phyloP scores from a whole-genome alignment of 192 early-diverging fungal species.

The Funneliformis mosseae region DNA sequence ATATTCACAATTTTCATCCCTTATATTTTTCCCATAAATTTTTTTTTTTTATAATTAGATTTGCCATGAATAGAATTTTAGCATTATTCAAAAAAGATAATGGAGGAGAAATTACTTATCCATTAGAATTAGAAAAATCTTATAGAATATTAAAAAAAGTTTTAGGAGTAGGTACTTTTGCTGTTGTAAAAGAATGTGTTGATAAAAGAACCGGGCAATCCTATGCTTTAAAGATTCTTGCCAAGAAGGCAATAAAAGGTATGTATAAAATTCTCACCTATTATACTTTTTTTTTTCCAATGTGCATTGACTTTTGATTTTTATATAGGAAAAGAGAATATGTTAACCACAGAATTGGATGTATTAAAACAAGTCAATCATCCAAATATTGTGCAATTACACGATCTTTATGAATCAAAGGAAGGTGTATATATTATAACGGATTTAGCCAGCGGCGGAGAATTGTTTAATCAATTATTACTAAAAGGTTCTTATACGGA shows the following conservation, averaged over 20 bases:
- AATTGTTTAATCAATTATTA: conserved; percentile 82
- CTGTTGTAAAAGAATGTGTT: conserved; percentile 62
- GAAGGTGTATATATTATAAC: conserved; percentile 75
- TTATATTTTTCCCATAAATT: background rate
- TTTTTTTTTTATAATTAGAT: background rate
- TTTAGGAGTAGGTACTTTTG: conserved; percentile 55
- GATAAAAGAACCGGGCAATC: conserved; percentile 50
- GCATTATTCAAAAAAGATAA: background rate
- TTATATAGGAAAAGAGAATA: conserved; percentile 56
- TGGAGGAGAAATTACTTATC: background rate
- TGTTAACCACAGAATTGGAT: conserved; percentile 68
- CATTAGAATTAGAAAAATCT: background rate
- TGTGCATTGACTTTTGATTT: background rate
- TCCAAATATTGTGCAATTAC: conserved; percentile 79
- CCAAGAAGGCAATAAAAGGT: conserved; percentile 57
- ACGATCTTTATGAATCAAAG: conserved; percentile 71
- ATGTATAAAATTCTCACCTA: background rate
- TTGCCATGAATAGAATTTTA: background rate
- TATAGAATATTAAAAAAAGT: conserved; percentile 47
- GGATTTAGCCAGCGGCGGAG: conserved; percentile 80
- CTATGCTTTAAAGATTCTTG: conserved; percentile 75
- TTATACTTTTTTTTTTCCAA: background rate
- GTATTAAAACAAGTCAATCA: conserved; percentile 77
- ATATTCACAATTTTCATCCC: no score
- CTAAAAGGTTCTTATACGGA: conserved; percentile 80